Base-by-base conservation (phyloP, 148 eudicot genomes). In the Amaranthus cruentus region DNA sequence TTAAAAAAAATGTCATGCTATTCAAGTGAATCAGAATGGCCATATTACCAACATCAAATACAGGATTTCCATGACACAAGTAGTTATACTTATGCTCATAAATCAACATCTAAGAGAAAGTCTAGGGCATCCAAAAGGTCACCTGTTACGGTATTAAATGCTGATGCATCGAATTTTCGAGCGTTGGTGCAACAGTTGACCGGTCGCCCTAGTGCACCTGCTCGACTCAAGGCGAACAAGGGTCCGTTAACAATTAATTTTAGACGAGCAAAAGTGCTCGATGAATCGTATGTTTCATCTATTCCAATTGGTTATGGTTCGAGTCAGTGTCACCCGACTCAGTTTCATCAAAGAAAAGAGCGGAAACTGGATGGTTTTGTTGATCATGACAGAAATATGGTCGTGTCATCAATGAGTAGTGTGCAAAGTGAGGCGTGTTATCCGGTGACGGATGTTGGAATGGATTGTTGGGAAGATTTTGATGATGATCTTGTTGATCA, bases 111-210 rank as follows among this genome's bases (percentile, higher is more conserved):
- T 42, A 77, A 78, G 67, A 83, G 80, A 73, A 73, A 84, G 68
- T 82, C 85, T 51, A 78, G 87, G 58, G 80, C 78, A 2, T 76
- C 86, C 0, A 85, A 72, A 65, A 83, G 66, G 62, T 73, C 83
- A 3, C 87, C 88, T 0, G 78, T 85, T 1, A 85, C 86, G 2
- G 71, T 85, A 42, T 78, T 85, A 48, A 84, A 81, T 3, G 83
- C 91, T 2, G 80, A 84, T 75, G 70, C 72, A 9, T 59, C 82
- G 12, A 83, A 85, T 64, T 87, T 87, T 55, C 82, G 88, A 71
- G 79, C 78, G n/a, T 60, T 87, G 77, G 90, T 87, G 7, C 90
- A 87, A 50, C 83, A 85, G 63, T 73, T 84, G 60, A 87, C 90
- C 0, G 88, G 90, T 6, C 69, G 80, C 15, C 79, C 75, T 42